phyloP scores from a whole-genome alignment of 2,329 filamentous ascomycete species.

The Aspergillus fijiensis region DNA sequence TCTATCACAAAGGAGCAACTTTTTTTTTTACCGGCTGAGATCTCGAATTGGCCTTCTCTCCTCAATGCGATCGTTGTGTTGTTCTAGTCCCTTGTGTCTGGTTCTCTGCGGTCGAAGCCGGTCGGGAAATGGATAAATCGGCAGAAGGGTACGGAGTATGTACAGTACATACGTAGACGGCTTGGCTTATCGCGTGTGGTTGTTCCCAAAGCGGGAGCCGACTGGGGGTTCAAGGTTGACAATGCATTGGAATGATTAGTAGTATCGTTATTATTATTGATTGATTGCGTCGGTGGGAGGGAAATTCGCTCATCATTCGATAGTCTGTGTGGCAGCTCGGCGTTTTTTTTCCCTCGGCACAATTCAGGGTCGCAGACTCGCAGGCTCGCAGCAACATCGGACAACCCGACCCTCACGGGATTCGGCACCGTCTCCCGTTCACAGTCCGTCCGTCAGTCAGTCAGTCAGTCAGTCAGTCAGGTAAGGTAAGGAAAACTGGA shows the following conservation, averaged over 20 bases:
- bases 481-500: too few species aligned
- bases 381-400: constrained; percentile 9
- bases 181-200: not conserved
- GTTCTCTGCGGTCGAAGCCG: not conserved
- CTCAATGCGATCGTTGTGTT: not conserved
- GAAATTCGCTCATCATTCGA: not conserved
- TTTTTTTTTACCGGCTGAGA: not conserved
- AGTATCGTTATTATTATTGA: not conserved
- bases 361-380: not conserved
- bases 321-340: not conserved
- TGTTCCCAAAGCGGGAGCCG: not conserved
- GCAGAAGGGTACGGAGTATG: not conserved
- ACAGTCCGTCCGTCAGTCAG: not conserved
- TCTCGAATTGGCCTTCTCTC: not conserved
- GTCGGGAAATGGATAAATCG: not conserved
- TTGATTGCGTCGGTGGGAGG: not conserved
- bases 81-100: not conserved
- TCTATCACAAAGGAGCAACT: too few species aligned
- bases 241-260: not conserved
- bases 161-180: not conserved
- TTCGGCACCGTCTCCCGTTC: constrained; percentile 22
- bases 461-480: too few species aligned
- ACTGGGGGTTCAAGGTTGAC: not conserved
- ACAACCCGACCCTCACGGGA: constrained; percentile 23
- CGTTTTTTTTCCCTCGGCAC: not conserved